Evolutionary conservation across 345 rosid species (phyloP), one percentile per base, ranked within the genome.

Genomic region (Linum usitatissimum): DNA sequence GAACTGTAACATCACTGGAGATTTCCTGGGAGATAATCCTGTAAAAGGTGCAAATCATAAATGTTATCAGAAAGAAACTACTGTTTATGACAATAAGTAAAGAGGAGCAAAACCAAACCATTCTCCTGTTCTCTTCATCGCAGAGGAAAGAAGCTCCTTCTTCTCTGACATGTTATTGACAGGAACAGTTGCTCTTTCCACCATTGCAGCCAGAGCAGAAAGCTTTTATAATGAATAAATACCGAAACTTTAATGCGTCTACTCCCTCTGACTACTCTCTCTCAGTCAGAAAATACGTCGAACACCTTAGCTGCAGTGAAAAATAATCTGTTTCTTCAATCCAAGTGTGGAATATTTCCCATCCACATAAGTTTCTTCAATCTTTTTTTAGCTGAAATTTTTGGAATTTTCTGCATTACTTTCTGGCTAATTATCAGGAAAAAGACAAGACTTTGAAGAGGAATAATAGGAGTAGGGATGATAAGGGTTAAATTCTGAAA

Each of bases 21-120:
- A 89, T 87, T 70, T 93, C 99, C 71, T 92, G 95, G 55, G 96
- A 92, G 65, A 86, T 85, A 66, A 93, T 93, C 99, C 96, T 89
- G 86, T 38, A 66, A 76, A 70, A 65, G 60, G 20, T 38, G 36
- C 51, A 67, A 67, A 39, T 20, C 19, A 57, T 39, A 10, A 20
- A 6, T 20, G 9, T 8, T 19, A 10, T n/a, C 18, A 15, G n/a
- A 5, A 14, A 6, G 53, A 60, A 45, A 14, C 12, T 49, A 55
- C 28, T 55, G 18, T 39, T 23, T 59, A 42, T 45, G 18, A 1
- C 18, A 38, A 54, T 31, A 9, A 63, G 45, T n/a, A 67, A 64
- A 53, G 60, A 53, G 57, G 18, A n/a, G 4, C 31, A 36, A 21
- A 64, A 69, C 17, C 64, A 59, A 68, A 88, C 98, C 98, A 88